Conservation (phyloP, 2,329 filamentous ascomycete species). For the Fusarium stilboides region DNA sequence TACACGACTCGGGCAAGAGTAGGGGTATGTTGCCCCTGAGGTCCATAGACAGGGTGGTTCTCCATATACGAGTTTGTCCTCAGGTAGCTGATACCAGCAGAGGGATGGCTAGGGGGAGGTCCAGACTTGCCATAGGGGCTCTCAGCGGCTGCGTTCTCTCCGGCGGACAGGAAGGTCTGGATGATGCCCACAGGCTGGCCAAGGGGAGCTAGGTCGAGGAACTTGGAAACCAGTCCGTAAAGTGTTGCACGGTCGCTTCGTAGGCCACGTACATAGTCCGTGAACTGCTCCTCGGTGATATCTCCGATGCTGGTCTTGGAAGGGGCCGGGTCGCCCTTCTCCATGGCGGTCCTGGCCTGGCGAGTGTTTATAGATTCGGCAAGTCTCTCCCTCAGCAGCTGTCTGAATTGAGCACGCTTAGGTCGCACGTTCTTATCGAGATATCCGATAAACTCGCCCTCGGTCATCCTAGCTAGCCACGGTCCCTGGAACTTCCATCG, state of each 20-base stretch:
- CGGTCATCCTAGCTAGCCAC: slow-evolving; percentile 74
- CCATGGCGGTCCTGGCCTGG: slow-evolving; percentile 57
- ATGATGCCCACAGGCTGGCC: slow-evolving; percentile 52
- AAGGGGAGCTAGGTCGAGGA: slow-evolving; percentile 74
- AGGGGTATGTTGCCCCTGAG: slow-evolving; percentile 66
- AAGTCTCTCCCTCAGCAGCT: slow-evolving; percentile 65
- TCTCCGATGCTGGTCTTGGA: slow-evolving; percentile 51
- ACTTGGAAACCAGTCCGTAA: slow-evolving; percentile 70
- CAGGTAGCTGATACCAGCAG: slow-evolving; percentile 74
- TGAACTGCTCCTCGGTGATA: slow-evolving; percentile 67
- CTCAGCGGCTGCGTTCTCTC: slow-evolving; percentile 48
- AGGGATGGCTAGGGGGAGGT: slow-evolving; percentile 74
- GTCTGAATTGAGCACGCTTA: slow-evolving; percentile 68
- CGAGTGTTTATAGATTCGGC: slow-evolving; percentile 62
- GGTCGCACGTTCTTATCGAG: slow-evolving; percentile 68
- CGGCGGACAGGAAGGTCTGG: slow-evolving; percentile 46
- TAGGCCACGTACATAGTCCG: slow-evolving; percentile 66
- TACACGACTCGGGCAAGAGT: slow-evolving; percentile 67
- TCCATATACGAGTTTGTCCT: slow-evolving; percentile 69
- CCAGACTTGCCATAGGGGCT: slow-evolving; percentile 67
- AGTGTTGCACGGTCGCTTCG: slow-evolving; percentile 67
- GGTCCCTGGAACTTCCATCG: slow-evolving; percentile 79
- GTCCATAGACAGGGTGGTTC: slow-evolving; percentile 74
- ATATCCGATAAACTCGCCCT: slow-evolving; percentile 72
- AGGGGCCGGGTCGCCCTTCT: slow-evolving; percentile 55